Percentiles rank a stretch among this genome's conserved stretches.
phyloP scores from a whole-genome alignment of 2,329 filamentous ascomycete species.

The Monosporascus sp. region DNA sequence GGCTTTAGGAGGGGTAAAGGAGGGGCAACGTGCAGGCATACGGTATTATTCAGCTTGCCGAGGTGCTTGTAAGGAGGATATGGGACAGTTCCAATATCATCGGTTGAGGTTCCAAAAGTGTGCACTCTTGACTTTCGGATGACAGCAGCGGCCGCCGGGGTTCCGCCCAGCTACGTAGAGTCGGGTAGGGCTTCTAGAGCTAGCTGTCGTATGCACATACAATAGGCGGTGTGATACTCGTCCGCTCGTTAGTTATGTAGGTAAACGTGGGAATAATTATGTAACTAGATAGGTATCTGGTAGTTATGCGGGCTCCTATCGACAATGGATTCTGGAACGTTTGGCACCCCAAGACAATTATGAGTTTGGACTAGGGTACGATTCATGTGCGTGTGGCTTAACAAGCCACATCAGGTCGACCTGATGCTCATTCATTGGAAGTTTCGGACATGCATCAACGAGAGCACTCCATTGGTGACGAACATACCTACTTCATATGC shows the following conservation, averaged over 20 bases:
- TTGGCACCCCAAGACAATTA: too few species aligned
- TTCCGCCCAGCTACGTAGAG: neutral
- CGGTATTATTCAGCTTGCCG: neutral
- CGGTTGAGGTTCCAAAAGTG: neutral
- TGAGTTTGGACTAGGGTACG: too few species aligned
- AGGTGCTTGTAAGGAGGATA: neutral
- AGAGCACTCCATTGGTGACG: too few species aligned
- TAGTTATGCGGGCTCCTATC: neutral
- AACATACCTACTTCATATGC: too few species aligned
- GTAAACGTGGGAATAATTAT: neutral
- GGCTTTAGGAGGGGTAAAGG: neutral
- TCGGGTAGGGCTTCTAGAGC: neutral
- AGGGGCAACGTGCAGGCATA: neutral
- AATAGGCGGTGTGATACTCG: neutral
- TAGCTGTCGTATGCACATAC: neutral
- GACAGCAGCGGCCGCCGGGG: neutral
- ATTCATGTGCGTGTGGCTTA: too few species aligned
- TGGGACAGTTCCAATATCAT: neutral
- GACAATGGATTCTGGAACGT: neutral
- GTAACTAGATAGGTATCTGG: too few species aligned
- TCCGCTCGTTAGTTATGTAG: neutral
- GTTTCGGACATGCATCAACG: too few species aligned
- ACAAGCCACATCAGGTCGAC: too few species aligned
- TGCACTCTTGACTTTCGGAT: neutral
- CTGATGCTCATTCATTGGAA: too few species aligned